Evolutionary conservation across 495 filamentous ascomycete species (phyloP).

Genomic region (Emericellopsis terricola): DNA sequence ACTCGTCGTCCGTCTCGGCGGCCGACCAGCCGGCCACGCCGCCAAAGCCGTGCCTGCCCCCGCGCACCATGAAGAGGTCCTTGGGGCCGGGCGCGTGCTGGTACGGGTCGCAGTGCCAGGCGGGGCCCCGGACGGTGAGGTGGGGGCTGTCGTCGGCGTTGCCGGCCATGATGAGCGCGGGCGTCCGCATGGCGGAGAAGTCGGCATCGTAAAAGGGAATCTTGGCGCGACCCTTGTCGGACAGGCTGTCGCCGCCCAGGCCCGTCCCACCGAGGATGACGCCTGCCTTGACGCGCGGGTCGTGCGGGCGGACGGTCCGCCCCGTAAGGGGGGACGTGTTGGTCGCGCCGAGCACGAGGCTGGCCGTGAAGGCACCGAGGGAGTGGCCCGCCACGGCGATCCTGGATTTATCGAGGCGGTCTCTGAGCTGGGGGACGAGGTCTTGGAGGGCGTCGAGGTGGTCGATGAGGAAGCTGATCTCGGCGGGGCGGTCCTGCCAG

Average conservation of each 20-base stretch:
- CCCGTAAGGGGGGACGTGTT: conserved; percentile 15
- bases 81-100: conserved; percentile 15
- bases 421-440: conserved; percentile 14
- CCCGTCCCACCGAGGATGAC: conserved; percentile 18
- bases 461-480: conserved; percentile 20
- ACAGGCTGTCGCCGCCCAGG: conserved; percentile 8
- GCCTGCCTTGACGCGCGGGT: conserved; percentile 21
- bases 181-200: conserved; percentile 18
- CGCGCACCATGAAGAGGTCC: conserved; percentile 16
- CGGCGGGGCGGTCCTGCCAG: conserved; percentile 16
- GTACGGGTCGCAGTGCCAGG: conserved; percentile 24
- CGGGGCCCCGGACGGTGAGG: conserved; percentile 17
- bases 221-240: conserved; percentile 8
- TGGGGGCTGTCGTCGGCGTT: conserved; percentile 18
- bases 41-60: conserved; percentile 18
- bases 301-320: conserved; percentile 2
- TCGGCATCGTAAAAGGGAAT: conserved; percentile 15
- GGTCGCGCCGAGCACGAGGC: conserved; percentile 17
- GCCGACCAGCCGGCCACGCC: conserved; percentile 23
- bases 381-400: conserved; percentile 25
- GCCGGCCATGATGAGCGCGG: conserved; percentile 19
- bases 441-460: conserved; percentile 16
- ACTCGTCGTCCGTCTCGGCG: conserved; percentile 21
- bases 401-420: conserved; percentile 15
- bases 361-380: conserved; percentile 17